These are phyloP conservation scores for Miscanthus sacchariflorus DNA, from an alignment of 202 grass and related monocot genomes.

Conservation along the genomic window DNA sequence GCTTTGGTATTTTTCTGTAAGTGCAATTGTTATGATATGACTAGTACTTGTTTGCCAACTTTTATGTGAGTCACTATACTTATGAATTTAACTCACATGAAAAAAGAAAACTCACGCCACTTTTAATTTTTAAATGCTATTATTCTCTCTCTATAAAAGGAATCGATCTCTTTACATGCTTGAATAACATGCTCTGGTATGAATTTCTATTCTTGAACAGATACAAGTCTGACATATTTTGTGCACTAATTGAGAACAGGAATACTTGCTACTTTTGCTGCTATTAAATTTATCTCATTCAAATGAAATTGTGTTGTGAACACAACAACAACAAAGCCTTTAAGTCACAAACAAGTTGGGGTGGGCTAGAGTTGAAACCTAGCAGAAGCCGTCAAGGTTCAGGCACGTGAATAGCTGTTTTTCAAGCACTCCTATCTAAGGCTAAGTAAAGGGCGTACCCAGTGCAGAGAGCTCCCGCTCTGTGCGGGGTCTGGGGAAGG, in stretches of 20 bases:
- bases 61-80: not conserved
- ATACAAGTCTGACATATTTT: not conserved
- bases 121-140: not conserved
- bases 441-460: no score
- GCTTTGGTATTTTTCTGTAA: not conserved
- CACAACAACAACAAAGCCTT: no score
- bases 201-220: not conserved
- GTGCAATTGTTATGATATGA: not conserved
- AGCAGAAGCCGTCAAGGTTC: no score
- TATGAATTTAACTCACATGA: not conserved
- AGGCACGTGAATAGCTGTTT: no score
- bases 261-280: not conserved
- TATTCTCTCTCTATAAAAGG: not conserved
- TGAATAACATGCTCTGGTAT: not conserved
- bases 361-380: no score
- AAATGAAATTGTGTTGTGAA: not conserved
- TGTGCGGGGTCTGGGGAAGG: no score
- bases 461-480: no score
- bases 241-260: not conserved
- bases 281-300: not conserved
- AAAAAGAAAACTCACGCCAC: not conserved
- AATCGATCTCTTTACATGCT: not conserved
- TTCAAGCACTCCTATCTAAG: no score
- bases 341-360: no score
- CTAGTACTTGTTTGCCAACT: not conserved